Base-by-base conservation (phyloP, 2,329 filamentous ascomycete species). In the Ceratocystis cubensis region DNA sequence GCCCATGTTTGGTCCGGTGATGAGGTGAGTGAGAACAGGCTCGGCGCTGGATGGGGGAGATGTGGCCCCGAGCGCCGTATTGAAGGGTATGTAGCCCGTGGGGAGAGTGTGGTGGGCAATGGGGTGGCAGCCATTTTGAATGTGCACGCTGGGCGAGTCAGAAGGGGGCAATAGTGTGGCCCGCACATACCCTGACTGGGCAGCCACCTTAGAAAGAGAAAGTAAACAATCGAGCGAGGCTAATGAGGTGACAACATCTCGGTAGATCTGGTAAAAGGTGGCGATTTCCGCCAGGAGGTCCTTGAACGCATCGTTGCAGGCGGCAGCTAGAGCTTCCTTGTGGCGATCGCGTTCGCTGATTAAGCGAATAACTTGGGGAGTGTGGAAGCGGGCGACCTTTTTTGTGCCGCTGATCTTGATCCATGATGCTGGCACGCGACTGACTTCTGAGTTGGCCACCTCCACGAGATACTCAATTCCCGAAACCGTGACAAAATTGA, bases 1-100 rank as follows among this genome's bases (percentile, higher is more conserved):
- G 72, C 94, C 94, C 94, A 99, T 99, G 78, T 99, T 99, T 37
- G 94, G 94, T 0, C 94, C 94, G 0, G 94, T 99, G 72, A 99
- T 87, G 66, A 97, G 86, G 71, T 96, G 84, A 1, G 91, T 90
- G 5, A 89, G 82, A 0, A 85, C 83, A 2, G 64, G 25, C 5
- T 66, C 61, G 0, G 79, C 74, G 1, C 84, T 81, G 2, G 85
- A 82, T n/a, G 84, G 81, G 10, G 22, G 59, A 20, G 37, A 48
- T 15, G 10, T 15, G 44, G 8, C 62, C 22, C 64, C 66, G 61
- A 97, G 83, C 1, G 83, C 78, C 10, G 91, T 88, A 72, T 88
- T 84, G 76, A 99, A 99, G 61, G 94, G 93, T 67, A 99, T 96
- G 76, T 97, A 99, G 64, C 85, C 82, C 17, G 37, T 44, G 46